Conservation (phyloP, 176 grass and related monocot species). For the Carex kokanica region DNA sequence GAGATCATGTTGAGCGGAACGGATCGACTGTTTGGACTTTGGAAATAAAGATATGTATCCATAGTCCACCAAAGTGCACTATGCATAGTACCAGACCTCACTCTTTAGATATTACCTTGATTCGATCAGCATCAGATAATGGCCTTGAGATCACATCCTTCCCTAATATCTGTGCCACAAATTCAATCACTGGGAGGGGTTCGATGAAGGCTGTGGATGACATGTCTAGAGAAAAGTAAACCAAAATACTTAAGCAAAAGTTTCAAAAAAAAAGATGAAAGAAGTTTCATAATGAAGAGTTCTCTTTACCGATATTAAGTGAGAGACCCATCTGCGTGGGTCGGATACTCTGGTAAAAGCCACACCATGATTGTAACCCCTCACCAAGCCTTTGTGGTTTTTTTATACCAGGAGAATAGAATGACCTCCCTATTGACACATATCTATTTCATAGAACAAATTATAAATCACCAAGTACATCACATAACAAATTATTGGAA, state of each 20-base stretch:
- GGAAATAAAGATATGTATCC: too few species aligned
- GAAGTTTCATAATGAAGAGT: slow-evolving; percentile 14
- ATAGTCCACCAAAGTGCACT: too few species aligned
- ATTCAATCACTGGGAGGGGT: slow-evolving; percentile 84
- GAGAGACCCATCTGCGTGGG: slow-evolving; percentile 91
- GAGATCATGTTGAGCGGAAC: too few species aligned
- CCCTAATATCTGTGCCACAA: slow-evolving; percentile 81
- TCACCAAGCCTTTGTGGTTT: slow-evolving; percentile 81
- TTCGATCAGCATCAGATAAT: slow-evolving; percentile 84
- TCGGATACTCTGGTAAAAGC: slow-evolving; percentile 93
- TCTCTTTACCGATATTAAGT: slow-evolving; percentile 74
- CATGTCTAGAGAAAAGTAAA: slow-evolving; percentile 53
- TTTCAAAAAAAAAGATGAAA: slow-evolving; percentile 36
- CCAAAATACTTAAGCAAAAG: slow-evolving; percentile 3
- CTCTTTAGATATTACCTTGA: slow-evolving; percentile 52
- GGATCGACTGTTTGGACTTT: too few species aligned
- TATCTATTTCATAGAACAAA: slow-evolving; percentile 37
- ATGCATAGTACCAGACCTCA: too few species aligned
- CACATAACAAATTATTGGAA: slow-evolving; percentile 7
- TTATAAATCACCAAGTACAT: slow-evolving; percentile 7
- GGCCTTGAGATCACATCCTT: slow-evolving; percentile 81
- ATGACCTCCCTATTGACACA: slow-evolving; percentile 78
- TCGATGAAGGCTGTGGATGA: slow-evolving; percentile 90
- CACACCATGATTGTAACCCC: slow-evolving; percentile 84
- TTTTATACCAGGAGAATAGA: slow-evolving; percentile 90